These are phyloP conservation scores for Globisporangium abappressorium DNA, from an alignment of 352 stramenopile genomes.

Conservation along the genomic window DNA sequence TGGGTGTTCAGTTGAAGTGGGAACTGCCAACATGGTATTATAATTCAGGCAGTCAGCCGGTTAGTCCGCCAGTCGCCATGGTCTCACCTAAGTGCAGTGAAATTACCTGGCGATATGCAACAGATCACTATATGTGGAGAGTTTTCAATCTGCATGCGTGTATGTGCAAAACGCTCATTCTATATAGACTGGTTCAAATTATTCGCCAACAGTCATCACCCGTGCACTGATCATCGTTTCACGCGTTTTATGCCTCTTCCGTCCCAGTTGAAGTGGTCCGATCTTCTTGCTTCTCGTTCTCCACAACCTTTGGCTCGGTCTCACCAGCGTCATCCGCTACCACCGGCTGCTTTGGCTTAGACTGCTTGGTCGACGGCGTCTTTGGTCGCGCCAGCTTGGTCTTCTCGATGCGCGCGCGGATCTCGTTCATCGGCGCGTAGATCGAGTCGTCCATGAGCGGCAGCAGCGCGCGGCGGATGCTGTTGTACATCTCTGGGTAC, in stretches of 20 bases:
- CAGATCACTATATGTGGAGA: not conserved
- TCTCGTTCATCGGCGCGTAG: constrained; percentile 56
- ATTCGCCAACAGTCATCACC: not conserved
- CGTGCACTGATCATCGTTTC: not conserved
- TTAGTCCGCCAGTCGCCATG: not conserved
- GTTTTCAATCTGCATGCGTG: not conserved
- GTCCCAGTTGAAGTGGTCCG: not conserved
- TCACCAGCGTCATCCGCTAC: not conserved
- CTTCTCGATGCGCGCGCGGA: constrained; percentile 49
- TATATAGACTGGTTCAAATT: not conserved
- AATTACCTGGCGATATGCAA: not conserved
- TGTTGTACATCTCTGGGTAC: constrained; percentile 87
- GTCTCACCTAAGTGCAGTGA: not conserved
- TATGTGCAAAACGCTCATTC: not conserved
- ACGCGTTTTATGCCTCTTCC: not conserved
- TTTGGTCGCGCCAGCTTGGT: constrained; percentile 46
- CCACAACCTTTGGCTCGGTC: not conserved
- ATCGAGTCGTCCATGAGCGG: constrained; percentile 82
- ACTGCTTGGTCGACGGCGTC: constrained; percentile 28
- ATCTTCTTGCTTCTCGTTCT: not conserved
- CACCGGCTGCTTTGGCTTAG: constrained; percentile 2
- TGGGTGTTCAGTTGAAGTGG: too few species aligned
- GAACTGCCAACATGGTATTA: too few species aligned
- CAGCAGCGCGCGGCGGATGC: constrained; percentile 54
- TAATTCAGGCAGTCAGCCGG: not conserved